Percentiles rank a stretch among this genome's conserved stretches.
Evolutionary conservation across 2,329 filamentous ascomycete genomes (phyloP).

Genomic region (Pseudogymnoascus sp.): DNA sequence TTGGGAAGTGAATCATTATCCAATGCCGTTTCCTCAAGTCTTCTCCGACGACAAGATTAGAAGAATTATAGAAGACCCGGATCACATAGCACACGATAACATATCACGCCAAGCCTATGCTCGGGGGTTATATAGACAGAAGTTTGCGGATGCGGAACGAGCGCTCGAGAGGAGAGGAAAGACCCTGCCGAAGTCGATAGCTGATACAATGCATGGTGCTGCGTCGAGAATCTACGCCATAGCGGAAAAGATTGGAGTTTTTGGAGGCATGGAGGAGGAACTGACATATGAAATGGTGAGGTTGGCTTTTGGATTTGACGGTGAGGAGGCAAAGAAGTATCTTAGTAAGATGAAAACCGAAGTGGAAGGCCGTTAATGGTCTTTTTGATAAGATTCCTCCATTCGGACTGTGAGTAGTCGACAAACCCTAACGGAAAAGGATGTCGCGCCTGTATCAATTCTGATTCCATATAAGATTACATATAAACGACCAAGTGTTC

Average conservation of each 20-base stretch:
- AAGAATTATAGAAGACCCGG: neutral
- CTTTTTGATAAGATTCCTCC: neutral
- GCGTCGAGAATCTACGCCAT: neutral
- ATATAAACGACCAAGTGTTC: neutral
- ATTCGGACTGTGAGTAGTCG: neutral
- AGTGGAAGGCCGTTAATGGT: neutral
- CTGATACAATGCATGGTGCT: neutral
- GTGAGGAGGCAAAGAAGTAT: neutral
- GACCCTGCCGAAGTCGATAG: neutral
- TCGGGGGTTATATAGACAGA: neutral
- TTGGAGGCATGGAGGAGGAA: neutral
- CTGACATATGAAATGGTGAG: neutral
- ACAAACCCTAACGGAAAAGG: neutral
- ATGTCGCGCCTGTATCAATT: neutral
- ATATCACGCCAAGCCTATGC: neutral
- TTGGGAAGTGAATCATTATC: neutral
- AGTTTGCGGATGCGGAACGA: neutral
- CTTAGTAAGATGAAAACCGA: neutral
- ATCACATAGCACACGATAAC: neutral
- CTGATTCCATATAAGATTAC: neutral
- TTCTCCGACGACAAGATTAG: neutral
- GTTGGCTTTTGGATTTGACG: neutral
- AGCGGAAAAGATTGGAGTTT: neutral
- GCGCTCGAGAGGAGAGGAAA: neutral
- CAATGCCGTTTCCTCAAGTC: neutral